phyloP scores from a whole-genome alignment of 2,329 filamentous ascomycete genomes.

The Spiromastix sp. region DNA sequence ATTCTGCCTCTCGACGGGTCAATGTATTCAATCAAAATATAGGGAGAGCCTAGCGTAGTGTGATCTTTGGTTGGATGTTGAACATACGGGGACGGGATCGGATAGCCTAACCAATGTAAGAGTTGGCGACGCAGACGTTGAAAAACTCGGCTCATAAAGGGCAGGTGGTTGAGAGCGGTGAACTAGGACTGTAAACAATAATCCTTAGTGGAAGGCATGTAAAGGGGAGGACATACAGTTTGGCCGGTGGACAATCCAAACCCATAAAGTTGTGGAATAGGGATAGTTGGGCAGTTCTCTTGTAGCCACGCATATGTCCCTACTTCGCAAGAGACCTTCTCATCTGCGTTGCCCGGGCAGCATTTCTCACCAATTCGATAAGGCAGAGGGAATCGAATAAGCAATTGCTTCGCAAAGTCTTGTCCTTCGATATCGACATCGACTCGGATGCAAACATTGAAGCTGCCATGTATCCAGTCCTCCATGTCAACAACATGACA shows the following conservation, averaged over 20 bases:
- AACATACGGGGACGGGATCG: background rate
- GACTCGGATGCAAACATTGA: conserved; percentile 24
- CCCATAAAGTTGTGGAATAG: conserved; percentile 16
- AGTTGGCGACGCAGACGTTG: background rate
- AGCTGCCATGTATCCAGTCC: conserved; percentile 24
- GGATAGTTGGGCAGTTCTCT: conserved; percentile 15
- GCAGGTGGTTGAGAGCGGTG: conserved; percentile 1
- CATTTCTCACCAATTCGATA: conserved; percentile 4
- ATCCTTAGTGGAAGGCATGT: background rate
- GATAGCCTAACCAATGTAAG: background rate
- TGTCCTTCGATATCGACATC: background rate
- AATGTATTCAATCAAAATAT: conserved; percentile 13
- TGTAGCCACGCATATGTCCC: conserved; percentile 6
- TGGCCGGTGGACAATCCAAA: conserved; percentile 11
- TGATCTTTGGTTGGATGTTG: background rate
- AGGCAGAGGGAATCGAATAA: conserved; percentile 3
- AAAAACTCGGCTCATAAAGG: background rate
- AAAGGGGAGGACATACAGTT: background rate
- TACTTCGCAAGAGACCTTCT: conserved; percentile 5
- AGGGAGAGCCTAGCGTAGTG: conserved; percentile 6
- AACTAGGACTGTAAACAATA: conserved; percentile 1
- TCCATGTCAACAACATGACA: conserved; percentile 15
- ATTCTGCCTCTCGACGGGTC: conserved; percentile 10
- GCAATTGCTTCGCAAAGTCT: background rate
- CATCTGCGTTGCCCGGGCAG: conserved; percentile 5